Evolutionary conservation across 345 rosid species (phyloP).

Genomic region (Geranium brycei): DNA sequence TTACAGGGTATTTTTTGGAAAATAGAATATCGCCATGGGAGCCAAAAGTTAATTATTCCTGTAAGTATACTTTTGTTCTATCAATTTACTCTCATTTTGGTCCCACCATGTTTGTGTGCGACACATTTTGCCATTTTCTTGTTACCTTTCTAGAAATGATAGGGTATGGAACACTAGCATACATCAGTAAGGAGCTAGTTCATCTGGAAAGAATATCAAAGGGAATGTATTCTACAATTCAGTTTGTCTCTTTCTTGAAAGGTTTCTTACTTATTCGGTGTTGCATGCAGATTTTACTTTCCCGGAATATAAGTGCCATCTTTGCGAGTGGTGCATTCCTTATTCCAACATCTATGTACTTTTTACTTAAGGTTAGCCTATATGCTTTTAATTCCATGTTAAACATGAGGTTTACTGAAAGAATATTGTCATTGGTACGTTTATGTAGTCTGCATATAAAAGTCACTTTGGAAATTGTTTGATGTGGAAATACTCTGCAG

Average conservation of each 20-base stretch:
- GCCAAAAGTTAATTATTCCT: slow-evolving; percentile 79
- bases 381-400: neutral
- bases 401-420: too few species aligned
- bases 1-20: slow-evolving; percentile 82
- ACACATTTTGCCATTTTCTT: too few species aligned
- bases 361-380: slow-evolving; percentile 60
- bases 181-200: too few species aligned
- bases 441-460: too few species aligned
- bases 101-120: too few species aligned
- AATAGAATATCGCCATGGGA: slow-evolving; percentile 72
- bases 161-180: too few species aligned
- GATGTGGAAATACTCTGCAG: neutral
- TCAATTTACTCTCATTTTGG: slow-evolving; percentile 4
- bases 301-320: slow-evolving; percentile 39
- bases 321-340: slow-evolving; percentile 75
- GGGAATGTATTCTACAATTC: neutral
- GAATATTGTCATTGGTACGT: too few species aligned
- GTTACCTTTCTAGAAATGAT: too few species aligned
- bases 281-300: slow-evolving; percentile 67
- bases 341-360: slow-evolving; percentile 74
- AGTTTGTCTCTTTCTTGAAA: neutral
- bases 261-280: slow-evolving; percentile 9
- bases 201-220: neutral
- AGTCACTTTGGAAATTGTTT: neutral
- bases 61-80: slow-evolving; percentile 34